Percentiles rank a stretch among this genome's conserved stretches.
Conservation (phyloP, 345 rosid genomes). For the Hypericum perforatum region DNA sequence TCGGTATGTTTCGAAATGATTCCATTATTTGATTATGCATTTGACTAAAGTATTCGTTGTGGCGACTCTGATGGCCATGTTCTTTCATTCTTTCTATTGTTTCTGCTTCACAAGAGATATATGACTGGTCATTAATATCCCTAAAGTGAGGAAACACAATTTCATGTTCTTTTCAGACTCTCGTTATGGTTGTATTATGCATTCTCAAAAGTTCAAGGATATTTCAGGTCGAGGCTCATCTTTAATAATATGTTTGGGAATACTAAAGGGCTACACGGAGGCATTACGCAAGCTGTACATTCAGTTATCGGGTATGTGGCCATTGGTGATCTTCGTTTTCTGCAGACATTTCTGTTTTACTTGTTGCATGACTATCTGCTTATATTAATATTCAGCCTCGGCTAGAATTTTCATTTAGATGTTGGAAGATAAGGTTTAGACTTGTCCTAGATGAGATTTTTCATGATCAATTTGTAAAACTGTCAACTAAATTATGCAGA, state of each 20-base stretch:
- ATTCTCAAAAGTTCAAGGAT: constrained; percentile 16
- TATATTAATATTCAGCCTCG: no score
- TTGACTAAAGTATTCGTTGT: constrained; percentile 1
- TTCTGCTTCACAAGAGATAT: background rate
- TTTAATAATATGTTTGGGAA: constrained; percentile 83
- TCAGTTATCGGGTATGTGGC: constrained; percentile 62
- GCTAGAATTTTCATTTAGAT: no score
- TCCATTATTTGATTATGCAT: background rate
- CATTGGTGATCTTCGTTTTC: constrained; percentile 5
- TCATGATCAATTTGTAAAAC: no score
- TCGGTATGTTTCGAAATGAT: constrained; percentile 39
- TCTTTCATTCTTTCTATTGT: constrained; percentile 4
- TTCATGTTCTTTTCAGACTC: background rate
- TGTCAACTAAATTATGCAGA: no score
- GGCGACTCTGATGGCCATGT: background rate
- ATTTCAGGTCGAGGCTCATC: constrained; percentile 88
- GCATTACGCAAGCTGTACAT: constrained; percentile 81
- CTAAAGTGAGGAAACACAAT: background rate
- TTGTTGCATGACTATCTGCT: constrained; percentile 3
- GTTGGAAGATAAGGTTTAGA: no score
- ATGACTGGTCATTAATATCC: background rate
- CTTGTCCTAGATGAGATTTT: no score
- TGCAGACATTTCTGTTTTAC: background rate
- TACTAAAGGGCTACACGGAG: constrained; percentile 87
- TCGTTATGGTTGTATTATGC: background rate